Evolutionary conservation across 495 filamentous ascomycete genomes (phyloP).

Genomic region (Hypoxylon trugodes): DNA sequence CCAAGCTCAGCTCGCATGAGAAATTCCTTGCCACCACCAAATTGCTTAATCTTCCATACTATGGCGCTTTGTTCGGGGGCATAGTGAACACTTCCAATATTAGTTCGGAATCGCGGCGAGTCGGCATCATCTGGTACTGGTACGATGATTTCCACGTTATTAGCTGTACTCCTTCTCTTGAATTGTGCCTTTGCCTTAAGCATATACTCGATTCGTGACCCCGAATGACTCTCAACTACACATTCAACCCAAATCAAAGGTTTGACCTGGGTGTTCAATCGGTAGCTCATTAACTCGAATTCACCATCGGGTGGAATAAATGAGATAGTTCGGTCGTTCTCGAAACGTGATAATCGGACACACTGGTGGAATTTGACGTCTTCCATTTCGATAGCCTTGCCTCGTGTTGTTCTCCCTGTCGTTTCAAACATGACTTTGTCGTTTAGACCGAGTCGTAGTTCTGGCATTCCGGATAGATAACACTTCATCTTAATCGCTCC

Average conservation of each 20-base stretch:
- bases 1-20: conserved; percentile 99
- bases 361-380: conserved; percentile 99
- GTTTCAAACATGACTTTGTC: conserved; percentile 99
- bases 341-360: conserved; percentile 92
- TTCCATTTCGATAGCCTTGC: conserved; percentile 99
- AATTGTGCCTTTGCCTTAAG: conserved; percentile 98
- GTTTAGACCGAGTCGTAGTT: conserved; percentile 92
- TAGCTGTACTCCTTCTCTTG: conserved; percentile 96
- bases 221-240: conserved; percentile 92
- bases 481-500: conserved; percentile 99
- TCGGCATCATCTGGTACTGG: conserved; percentile 98
- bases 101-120: conserved; percentile 94
- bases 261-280: conserved; percentile 98
- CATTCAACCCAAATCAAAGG: conserved; percentile 99
- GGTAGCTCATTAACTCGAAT: conserved; percentile 99
- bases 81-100: conserved; percentile 98
- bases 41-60: conserved; percentile 99
- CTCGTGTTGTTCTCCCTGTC: conserved; percentile 90
- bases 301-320: conserved; percentile 99
- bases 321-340: conserved; percentile 98
- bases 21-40: conserved; percentile 97
- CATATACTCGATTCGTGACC: conserved; percentile 97
- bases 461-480: conserved; percentile 98
- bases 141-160: conserved; percentile 98
- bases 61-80: conserved; percentile 97